Evolutionary conservation across 352 stramenopile genomes (phyloP).

Genomic region (Globisporangium cylindrosporum): DNA sequence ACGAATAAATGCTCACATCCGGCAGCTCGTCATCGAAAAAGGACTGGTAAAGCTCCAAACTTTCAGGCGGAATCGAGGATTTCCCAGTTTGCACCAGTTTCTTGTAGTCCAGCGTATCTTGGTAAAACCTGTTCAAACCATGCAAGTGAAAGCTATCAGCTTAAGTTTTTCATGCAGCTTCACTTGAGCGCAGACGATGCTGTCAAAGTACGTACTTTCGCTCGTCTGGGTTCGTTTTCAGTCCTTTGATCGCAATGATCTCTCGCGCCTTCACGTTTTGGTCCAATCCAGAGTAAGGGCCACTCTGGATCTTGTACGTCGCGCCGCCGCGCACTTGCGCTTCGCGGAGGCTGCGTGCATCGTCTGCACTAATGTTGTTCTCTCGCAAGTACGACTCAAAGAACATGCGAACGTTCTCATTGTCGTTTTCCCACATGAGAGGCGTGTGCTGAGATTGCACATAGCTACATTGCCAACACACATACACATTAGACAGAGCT

Average conservation of each 20-base stretch:
- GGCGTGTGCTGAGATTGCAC: conserved; percentile 57
- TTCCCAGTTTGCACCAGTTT: conserved; percentile 51
- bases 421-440: conserved; percentile 79
- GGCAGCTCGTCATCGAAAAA: conserved; percentile 77
- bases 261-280: conserved; percentile 77
- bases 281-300: conserved; percentile 75
- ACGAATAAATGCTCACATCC: conserved; percentile 45
- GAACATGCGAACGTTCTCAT: conserved; percentile 72
- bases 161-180: not conserved
- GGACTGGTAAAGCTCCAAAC: conserved; percentile 75
- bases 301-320: conserved; percentile 78
- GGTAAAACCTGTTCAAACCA: conserved; percentile 44
- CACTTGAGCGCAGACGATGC: not conserved
- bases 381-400: conserved; percentile 81
- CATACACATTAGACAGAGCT: not conserved
- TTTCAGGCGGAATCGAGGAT: conserved; percentile 56
- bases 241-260: conserved; percentile 67
- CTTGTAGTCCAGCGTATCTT: conserved; percentile 68
- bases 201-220: conserved; percentile 33
- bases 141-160: not conserved
- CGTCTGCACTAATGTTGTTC: conserved; percentile 69
- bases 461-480: conserved; percentile 34
- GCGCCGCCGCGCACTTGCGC: conserved; percentile 65
- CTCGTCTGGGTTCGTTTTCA: conserved; percentile 67
- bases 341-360: conserved; percentile 59